A percentile compares a stretch with the other conserved stretches of the same genome.
These are phyloP conservation scores for Cavenderia fasciculata DNA, from an alignment of 78 protist genomes.

Conservation along the genomic window DNA sequence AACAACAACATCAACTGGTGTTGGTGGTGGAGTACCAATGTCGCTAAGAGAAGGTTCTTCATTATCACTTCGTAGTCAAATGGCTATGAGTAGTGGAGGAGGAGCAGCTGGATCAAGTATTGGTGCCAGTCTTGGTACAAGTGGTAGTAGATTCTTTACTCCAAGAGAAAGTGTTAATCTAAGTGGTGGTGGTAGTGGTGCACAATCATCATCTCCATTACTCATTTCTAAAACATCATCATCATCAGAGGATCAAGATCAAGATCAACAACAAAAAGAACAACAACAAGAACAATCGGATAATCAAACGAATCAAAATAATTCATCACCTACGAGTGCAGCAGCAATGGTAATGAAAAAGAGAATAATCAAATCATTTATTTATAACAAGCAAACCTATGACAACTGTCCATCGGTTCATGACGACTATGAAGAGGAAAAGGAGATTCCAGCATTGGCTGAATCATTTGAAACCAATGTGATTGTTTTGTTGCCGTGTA, in stretches of 20 bases:
- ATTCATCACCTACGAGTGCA: neutral
- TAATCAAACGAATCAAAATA: neutral
- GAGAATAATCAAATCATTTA: constrained; percentile 3
- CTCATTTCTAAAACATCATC: neutral
- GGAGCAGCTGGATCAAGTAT: neutral
- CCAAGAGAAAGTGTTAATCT: neutral
- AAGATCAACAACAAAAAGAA: neutral
- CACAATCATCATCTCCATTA: constrained; percentile 1
- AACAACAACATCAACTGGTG: neutral
- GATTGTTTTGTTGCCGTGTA: constrained; percentile 48
- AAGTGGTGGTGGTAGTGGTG: neutral
- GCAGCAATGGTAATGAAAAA: neutral
- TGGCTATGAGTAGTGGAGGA: neutral
- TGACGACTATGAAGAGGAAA: constrained; percentile 43
- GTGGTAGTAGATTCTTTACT: constrained; percentile 17
- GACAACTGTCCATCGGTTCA: constrained; percentile 18
- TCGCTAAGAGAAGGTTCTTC: neutral
- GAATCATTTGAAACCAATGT: constrained; percentile 41
- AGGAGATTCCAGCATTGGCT: constrained; percentile 14
- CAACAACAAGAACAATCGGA: neutral
- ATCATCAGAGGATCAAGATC: neutral
- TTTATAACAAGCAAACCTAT: constrained; percentile 5
- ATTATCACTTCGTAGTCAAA: neutral
- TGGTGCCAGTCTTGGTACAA: neutral
- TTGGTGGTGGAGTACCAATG: neutral